Evolutionary conservation across 1,284 basidiomycete genomes (phyloP).

Genomic region (Cutaneotrichosporon cavernicola): DNA sequence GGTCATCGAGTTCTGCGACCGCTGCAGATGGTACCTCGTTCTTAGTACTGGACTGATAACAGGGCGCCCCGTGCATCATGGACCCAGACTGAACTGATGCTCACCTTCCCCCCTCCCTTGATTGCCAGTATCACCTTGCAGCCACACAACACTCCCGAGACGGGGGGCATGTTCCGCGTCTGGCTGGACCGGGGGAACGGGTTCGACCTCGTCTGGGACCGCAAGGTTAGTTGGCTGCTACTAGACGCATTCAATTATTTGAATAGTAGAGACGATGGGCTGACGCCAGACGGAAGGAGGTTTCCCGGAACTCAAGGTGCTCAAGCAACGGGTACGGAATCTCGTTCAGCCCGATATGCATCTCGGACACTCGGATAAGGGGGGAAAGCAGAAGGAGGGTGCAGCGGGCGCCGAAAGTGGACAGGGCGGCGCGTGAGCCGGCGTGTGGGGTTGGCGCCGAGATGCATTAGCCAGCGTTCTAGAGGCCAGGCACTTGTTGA

Average conservation of each 20-base stretch:
- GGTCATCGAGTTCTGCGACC: constrained; percentile 80
- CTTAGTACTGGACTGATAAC: constrained; percentile 48
- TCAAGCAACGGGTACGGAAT: constrained; percentile 87
- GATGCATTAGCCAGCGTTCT: too few relatives aligned
- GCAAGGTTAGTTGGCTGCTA: constrained; percentile 42
- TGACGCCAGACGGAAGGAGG: constrained; percentile 70
- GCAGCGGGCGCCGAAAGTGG: background rate
- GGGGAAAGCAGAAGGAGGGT: background rate
- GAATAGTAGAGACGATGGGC: too few relatives aligned
- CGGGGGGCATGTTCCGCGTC: constrained; percentile 80
- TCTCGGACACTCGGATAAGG: constrained; percentile 74
- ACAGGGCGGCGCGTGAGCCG: background rate
- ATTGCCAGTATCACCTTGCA: constrained; percentile 67
- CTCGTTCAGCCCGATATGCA: constrained; percentile 70
- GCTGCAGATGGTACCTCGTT: constrained; percentile 60
- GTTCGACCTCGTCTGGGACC: constrained; percentile 51
- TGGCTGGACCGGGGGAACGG: constrained; percentile 63
- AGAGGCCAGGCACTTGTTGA: too few relatives aligned
- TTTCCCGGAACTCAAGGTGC: constrained; percentile 68
- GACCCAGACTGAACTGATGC: constrained; percentile 81
- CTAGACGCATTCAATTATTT: too few relatives aligned
- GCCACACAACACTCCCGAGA: constrained; percentile 74
- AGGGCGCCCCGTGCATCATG: constrained; percentile 68
- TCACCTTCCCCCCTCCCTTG: constrained; percentile 77
- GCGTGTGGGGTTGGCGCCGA: background rate